Conservation (phyloP, 208 protist species). For the Sergeia podlipaevii region DNA sequence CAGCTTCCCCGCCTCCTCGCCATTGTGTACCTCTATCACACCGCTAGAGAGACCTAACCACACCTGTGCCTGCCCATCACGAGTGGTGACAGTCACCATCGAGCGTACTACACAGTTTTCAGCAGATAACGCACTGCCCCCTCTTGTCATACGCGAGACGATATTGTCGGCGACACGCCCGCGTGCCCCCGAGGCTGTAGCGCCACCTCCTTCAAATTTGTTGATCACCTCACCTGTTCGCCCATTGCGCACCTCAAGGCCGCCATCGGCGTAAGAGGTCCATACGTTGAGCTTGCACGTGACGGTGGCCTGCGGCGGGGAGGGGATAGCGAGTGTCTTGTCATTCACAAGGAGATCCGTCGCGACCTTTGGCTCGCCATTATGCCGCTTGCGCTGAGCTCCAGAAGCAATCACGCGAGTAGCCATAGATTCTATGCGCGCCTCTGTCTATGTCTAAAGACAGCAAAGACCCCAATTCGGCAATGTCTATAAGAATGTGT, state of each 20-base stretch:
- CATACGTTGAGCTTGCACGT: slow-evolving; percentile 58
- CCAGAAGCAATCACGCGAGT: not conserved
- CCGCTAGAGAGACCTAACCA: slow-evolving; percentile 84
- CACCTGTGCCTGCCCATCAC: slow-evolving; percentile 27
- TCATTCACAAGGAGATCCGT: slow-evolving; percentile 52
- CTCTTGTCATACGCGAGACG: too few relatives aligned
- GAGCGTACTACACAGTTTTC: slow-evolving; percentile 13
- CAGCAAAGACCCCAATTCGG: too few relatives aligned
- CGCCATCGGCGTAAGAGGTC: slow-evolving; percentile 51
- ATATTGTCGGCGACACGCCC: too few relatives aligned
- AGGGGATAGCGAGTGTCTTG: slow-evolving; percentile 37
- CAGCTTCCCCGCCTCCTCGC: slow-evolving; percentile 25
- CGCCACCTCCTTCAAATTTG: too few relatives aligned
- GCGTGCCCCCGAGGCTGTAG: too few relatives aligned
- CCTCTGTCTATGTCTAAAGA: too few relatives aligned
- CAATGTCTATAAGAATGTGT: too few relatives aligned
- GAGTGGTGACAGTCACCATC: slow-evolving; percentile 28
- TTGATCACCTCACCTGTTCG: slow-evolving; percentile 63
- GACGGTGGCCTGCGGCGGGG: slow-evolving; percentile 44
- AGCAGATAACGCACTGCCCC: too few relatives aligned
- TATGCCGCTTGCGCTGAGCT: too few relatives aligned
- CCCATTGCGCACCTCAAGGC: slow-evolving; percentile 60
- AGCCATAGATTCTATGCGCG: not conserved
- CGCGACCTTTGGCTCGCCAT: not conserved
- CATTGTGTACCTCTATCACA: slow-evolving; percentile 65